Evolutionary conservation across 495 filamentous ascomycete species (phyloP).

Genomic region (Astrothelium subdiscretum): DNA sequence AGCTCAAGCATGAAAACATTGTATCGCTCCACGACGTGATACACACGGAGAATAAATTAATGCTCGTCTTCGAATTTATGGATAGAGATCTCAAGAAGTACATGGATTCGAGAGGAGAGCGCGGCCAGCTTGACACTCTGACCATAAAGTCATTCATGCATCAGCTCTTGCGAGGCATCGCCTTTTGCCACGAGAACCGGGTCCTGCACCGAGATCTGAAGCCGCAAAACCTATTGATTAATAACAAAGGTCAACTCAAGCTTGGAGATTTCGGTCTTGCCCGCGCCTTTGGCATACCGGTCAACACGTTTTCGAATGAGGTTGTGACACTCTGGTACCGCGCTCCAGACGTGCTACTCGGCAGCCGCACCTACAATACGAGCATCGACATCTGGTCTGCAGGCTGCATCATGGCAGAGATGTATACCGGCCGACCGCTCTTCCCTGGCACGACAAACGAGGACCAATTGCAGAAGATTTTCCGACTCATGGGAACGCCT

Average conservation of each 20-base stretch:
- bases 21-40: slow-evolving; percentile 89
- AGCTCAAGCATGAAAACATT: slow-evolving; percentile 94
- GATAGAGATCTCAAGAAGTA: slow-evolving; percentile 95
- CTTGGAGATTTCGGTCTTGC: slow-evolving; percentile 93
- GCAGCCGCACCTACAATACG: slow-evolving; percentile 86
- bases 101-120: slow-evolving; percentile 74
- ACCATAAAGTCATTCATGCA: slow-evolving; percentile 98
- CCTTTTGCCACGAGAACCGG: slow-evolving; percentile 92
- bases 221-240: slow-evolving; percentile 91
- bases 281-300: slow-evolving; percentile 87
- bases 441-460: slow-evolving; percentile 96
- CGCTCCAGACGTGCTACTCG: slow-evolving; percentile 84
- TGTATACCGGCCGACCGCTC: slow-evolving; percentile 86
- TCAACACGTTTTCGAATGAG: slow-evolving; percentile 97
- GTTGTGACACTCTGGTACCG: slow-evolving; percentile 96
- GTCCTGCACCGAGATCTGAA: slow-evolving; percentile 94
- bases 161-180: slow-evolving; percentile 85
- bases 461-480: slow-evolving; percentile 89
- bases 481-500: slow-evolving; percentile 93
- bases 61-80: slow-evolving; percentile 89
- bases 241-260: slow-evolving; percentile 53
- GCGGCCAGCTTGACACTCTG: slow-evolving; percentile 67
- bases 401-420: slow-evolving; percentile 97
- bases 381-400: slow-evolving; percentile 98
- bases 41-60: slow-evolving; percentile 93